Evolutionary conservation across 805 yeast genomes (phyloP).

Genomic region (Grigorovia transvaalensis): DNA sequence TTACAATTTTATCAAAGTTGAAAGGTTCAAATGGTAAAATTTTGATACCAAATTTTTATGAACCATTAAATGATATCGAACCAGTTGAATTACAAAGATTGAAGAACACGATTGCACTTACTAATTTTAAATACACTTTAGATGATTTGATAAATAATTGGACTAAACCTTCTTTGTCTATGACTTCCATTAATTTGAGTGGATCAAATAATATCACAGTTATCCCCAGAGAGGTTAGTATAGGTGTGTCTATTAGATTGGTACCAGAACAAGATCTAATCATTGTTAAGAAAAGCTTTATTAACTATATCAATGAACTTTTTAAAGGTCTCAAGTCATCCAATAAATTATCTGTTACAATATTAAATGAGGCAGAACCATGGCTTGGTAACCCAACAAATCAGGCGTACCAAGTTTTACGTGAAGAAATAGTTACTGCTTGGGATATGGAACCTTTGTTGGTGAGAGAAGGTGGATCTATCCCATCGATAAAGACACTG

Average conservation of each 20-base stretch:
- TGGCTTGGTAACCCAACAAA: constrained; percentile 88
- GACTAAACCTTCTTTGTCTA: constrained; percentile 82
- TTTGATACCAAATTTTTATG: constrained; percentile 58
- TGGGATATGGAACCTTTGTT: constrained; percentile 80
- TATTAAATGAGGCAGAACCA: constrained; percentile 84
- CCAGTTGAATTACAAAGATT: constrained; percentile 51
- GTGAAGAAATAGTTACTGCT: constrained; percentile 48
- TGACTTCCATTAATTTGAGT: constrained; percentile 74
- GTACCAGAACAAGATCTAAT: constrained; percentile 79
- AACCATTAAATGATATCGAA: constrained; percentile 49
- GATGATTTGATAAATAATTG: constrained; percentile 65
- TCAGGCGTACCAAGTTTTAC: constrained; percentile 57
- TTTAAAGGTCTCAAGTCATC: constrained; percentile 46
- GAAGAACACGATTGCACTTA: constrained; percentile 31
- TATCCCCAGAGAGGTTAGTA: constrained; percentile 71
- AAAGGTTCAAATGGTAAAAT: constrained; percentile 47
- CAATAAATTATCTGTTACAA: constrained; percentile 49
- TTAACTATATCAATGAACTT: constrained; percentile 34
- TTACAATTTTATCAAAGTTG: constrained; percentile 58
- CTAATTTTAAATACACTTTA: constrained; percentile 19
- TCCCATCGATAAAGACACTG: constrained; percentile 77
- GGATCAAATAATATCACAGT: constrained; percentile 89
- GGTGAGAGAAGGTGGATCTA: constrained; percentile 94
- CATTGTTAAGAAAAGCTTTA: constrained; percentile 42
- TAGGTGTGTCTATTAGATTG: constrained; percentile 70